A percentile compares a stretch with the other conserved stretches of the same genome.
phyloP scores from a whole-genome alignment of 179 eudicot genomes.

The Actinidia chinensis region DNA sequence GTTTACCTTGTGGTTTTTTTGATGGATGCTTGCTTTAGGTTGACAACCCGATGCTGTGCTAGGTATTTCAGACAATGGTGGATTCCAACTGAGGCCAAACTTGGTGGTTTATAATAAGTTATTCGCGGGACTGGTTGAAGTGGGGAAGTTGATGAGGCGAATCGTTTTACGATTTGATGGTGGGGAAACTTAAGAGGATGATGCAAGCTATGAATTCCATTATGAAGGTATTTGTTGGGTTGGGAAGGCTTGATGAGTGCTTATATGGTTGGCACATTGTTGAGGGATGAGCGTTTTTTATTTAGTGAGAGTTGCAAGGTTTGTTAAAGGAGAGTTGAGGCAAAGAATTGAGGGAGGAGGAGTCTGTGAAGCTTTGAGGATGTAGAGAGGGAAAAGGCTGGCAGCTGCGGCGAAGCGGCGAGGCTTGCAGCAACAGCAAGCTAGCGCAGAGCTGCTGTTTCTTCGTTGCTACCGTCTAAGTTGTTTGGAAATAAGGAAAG shows the following conservation, averaged over 20 bases:
- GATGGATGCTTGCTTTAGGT: constrained; percentile 81
- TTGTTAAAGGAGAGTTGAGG: constrained; percentile 65
- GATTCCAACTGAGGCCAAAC: constrained; percentile 76
- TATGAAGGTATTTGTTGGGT: constrained; percentile 65
- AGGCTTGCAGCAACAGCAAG: constrained; percentile 73
- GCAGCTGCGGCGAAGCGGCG: constrained; percentile 72
- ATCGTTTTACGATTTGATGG: constrained; percentile 85
- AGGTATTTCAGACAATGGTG: constrained; percentile 72
- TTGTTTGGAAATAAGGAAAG: constrained; percentile 62
- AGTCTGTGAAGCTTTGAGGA: constrained; percentile 59
- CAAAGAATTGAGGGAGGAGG: constrained; percentile 72
- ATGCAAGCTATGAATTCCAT: constrained; percentile 68
- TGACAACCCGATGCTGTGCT: constrained; percentile 72
- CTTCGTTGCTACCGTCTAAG: constrained; percentile 71
- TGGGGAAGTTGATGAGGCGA: constrained; percentile 81
- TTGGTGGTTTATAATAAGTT: constrained; percentile 63
- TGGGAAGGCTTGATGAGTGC: constrained; percentile 73
- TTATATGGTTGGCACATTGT: constrained; percentile 55
- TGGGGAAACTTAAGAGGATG: constrained; percentile 77
- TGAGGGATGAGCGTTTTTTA: constrained; percentile 65
- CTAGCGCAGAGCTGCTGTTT: constrained; percentile 74
- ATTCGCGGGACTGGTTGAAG: constrained; percentile 72
- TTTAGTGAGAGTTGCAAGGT: constrained; percentile 72
- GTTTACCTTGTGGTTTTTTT: constrained; percentile 61
- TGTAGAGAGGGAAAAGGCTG: constrained; percentile 75